Conservation (phyloP, 306 rosid species). For the Abrus pulchellus region DNA sequence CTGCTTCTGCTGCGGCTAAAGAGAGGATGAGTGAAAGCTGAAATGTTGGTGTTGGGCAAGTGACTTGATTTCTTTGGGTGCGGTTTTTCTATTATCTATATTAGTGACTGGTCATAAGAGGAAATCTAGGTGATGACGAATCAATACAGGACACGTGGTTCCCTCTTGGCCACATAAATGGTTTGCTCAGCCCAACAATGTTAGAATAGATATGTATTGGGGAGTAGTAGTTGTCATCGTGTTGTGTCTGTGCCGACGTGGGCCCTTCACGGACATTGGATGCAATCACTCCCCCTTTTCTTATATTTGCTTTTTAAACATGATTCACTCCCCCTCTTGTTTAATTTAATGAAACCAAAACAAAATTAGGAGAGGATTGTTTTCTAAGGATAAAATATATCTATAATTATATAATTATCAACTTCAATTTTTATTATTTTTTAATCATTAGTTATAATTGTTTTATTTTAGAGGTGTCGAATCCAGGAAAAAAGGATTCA, state of each 20-base stretch:
- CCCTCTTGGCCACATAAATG: conserved; percentile 50
- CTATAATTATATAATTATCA: too few species aligned
- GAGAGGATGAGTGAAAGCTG: not conserved
- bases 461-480: too few species aligned
- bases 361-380: too few species aligned
- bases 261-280: conserved; percentile 57
- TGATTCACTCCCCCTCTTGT: not conserved
- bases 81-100: conserved; percentile 55
- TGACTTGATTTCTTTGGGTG: conserved; percentile 45
- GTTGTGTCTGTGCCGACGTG: conserved; percentile 72
- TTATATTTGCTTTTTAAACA: conserved; percentile 16
- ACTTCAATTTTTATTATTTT: too few species aligned
- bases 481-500: not conserved
- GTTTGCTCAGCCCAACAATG: conserved; percentile 36
- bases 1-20: not conserved
- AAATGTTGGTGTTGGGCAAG: conserved; percentile 21
- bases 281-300: conserved; percentile 33
- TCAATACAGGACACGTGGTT: conserved; percentile 58
- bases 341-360: not conserved
- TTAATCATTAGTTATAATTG: too few species aligned
- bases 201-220: conserved; percentile 41
- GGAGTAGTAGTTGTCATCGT: conserved; percentile 61
- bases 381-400: too few species aligned
- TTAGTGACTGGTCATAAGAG: conserved; percentile 48
- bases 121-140: conserved; percentile 68